These are phyloP conservation scores for Euphorbia schlechtendalii DNA, from an alignment of 441 rosid species.

Conservation along the genomic window DNA sequence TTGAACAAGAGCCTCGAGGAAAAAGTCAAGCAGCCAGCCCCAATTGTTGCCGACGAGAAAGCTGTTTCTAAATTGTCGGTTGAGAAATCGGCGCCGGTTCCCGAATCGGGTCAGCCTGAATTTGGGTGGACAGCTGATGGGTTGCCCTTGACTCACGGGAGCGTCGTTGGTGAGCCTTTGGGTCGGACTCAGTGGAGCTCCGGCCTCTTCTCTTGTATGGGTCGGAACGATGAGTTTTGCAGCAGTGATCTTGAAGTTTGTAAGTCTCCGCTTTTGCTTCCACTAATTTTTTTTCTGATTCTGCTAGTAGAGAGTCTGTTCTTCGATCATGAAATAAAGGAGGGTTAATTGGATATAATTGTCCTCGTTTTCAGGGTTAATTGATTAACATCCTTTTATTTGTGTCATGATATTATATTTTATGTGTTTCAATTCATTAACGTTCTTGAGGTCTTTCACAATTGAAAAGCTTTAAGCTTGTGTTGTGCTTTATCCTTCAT, in stretches of 20 bases:
- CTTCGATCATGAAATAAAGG: background rate
- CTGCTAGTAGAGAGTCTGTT: background rate
- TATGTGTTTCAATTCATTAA: background rate
- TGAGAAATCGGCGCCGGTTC: conserved; percentile 8
- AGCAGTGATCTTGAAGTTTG: conserved; percentile 99
- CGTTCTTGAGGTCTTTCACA: background rate
- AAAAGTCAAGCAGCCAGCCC: conserved; percentile 28
- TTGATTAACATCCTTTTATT: background rate
- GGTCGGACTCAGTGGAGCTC: conserved; percentile 74
- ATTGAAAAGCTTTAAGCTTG: too few species aligned
- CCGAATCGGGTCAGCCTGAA: conserved; percentile 18
- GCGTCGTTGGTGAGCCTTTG: conserved; percentile 82
- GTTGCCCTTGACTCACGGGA: conserved; percentile 57
- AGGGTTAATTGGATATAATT: background rate
- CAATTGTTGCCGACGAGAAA: conserved; percentile 15
- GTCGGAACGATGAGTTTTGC: conserved; percentile 85
- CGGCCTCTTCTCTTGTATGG: conserved; percentile 64
- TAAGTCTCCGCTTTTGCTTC: conserved; percentile 51
- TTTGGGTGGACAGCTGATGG: conserved; percentile 83
- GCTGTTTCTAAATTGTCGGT: conserved; percentile 17
- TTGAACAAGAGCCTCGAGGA: conserved; percentile 36
- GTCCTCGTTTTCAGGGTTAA: background rate
- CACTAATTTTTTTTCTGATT: background rate
- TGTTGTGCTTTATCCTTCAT: background rate
- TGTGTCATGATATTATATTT: background rate